Evolutionary conservation across 805 yeast species (phyloP), one percentile per base, ranked within the genome.

Genomic region (Ogataea chonburiensis): DNA sequence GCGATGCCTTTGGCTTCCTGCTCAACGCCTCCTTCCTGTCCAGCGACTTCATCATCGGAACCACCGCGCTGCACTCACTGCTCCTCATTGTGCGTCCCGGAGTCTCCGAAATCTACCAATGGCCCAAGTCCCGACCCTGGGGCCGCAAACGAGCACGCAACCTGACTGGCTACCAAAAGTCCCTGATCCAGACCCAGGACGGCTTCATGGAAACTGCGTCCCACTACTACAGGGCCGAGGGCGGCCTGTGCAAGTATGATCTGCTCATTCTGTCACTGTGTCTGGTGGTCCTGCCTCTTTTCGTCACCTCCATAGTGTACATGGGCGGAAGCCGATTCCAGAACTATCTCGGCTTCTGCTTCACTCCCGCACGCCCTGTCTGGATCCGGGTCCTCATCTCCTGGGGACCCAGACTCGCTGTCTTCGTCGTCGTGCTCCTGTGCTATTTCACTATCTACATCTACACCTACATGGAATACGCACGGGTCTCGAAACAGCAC

Each of bases 381-480:
- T 50, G 52, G 54, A 38, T 46, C 22, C 33, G 54, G 27, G 14
- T 38, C n/a, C 37, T 46, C 4, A 25, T 40, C 14, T 33, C 42
- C 7, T 50, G 52, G 54, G 51, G 36, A 2, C 44, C 45, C 3
- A 31, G 51, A 16, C 23, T 47, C 5, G 15, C 34, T 7, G 38
- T 32, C 5, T 22, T 50, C 7, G 13, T 34, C 5, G 26, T 48
- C 33, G 37, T 48, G 21, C 12, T 50, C 5, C 7, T 25, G 15
- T 42, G 45, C 28, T 50, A 50, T 24, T 48, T 50, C 28, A 27
- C 47, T 16, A 50, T 50, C 14, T 50, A 50, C 27, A 41, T 48
- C 19, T 29, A 37, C 31, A 42, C 43, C 15, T 50, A 47, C 30
- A 28, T 30, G 7, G 37, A 40, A 9, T 38, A 38, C 9, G 32